Evolutionary conservation across 805 yeast genomes (phyloP).

Genomic region (Metschnikowia lachancei): DNA sequence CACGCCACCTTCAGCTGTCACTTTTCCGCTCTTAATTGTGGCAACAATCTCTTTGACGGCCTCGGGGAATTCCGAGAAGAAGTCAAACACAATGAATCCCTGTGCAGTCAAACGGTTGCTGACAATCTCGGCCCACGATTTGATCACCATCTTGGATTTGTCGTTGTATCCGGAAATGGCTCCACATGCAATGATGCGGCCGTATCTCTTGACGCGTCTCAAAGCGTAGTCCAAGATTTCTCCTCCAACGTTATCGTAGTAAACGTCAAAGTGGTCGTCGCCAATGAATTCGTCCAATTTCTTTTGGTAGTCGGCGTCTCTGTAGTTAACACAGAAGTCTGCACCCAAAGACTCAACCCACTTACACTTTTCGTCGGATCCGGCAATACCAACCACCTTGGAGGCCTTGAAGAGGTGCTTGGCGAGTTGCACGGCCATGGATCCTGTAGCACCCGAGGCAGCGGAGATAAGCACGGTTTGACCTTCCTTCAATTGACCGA

Average conservation of each 20-base stretch:
- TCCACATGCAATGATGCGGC: conserved; percentile 57
- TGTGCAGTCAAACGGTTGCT: conserved; percentile 34
- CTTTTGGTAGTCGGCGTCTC: conserved; percentile 30
- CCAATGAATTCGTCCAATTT: conserved; percentile 25
- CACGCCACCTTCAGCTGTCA: conserved; percentile 10
- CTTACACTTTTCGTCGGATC: conserved; percentile 53
- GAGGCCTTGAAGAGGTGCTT: conserved; percentile 50
- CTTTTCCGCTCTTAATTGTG: not conserved
- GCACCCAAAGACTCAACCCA: conserved; percentile 55
- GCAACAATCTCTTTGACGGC: conserved; percentile 33
- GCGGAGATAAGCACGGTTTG: conserved; percentile 44
- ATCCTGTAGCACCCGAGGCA: conserved; percentile 74
- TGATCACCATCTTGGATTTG: conserved; percentile 32
- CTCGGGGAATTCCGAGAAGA: conserved; percentile 27
- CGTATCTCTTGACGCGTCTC: conserved; percentile 24
- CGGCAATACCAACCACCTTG: conserved; percentile 61
- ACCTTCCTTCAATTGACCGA: conserved; percentile 31
- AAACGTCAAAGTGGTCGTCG: conserved; percentile 19
- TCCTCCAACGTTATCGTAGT: conserved; percentile 29
- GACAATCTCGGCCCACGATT: conserved; percentile 43
- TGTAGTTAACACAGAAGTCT: conserved; percentile 55
- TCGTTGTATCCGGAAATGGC: conserved; percentile 58
- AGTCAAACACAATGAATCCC: conserved; percentile 26
- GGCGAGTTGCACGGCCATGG: conserved; percentile 56
- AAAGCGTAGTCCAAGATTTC: conserved; percentile 21